Evolutionary conservation across 192 early-diverging fungal genomes (phyloP).

Genomic region (Nowakowskiella sp.): DNA sequence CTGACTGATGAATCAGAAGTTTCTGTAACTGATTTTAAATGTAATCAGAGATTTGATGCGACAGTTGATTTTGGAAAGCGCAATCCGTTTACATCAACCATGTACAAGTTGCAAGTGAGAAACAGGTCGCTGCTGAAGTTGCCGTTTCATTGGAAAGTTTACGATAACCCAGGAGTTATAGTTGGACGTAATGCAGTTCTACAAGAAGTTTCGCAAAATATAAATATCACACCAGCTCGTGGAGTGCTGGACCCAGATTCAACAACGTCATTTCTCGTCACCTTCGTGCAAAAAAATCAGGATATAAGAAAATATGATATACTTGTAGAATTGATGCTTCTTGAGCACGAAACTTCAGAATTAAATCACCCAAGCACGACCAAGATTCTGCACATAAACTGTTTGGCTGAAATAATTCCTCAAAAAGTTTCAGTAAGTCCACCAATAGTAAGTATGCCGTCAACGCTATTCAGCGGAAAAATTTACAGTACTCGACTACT

Average conservation of each 20-base stretch:
- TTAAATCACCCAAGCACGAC: neutral
- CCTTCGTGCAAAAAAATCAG: constrained; percentile 27
- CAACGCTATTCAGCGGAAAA: constrained; percentile 11
- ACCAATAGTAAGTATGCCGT: constrained; percentile 21
- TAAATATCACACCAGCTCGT: constrained; percentile 15
- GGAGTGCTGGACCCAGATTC: constrained; percentile 25
- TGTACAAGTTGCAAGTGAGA: constrained; percentile 17
- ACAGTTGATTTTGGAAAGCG: constrained; percentile 24
- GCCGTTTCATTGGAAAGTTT: constrained; percentile 27
- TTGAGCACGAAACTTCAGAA: constrained; percentile 3
- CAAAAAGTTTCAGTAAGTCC: constrained; percentile 18
- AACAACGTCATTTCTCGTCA: constrained; percentile 26
- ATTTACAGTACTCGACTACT: constrained; percentile 7
- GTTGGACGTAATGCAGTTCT: neutral
- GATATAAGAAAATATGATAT: constrained; percentile 26
- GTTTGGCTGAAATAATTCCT: constrained; percentile 18
- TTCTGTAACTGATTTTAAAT: neutral
- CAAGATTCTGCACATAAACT: constrained; percentile 19
- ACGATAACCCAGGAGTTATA: constrained; percentile 25
- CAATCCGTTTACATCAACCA: constrained; percentile 26
- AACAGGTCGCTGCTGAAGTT: constrained; percentile 29
- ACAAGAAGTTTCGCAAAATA: neutral
- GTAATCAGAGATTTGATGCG: constrained; percentile 4
- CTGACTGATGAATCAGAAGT: constrained; percentile 1
- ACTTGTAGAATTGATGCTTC: constrained; percentile 19